Base-by-base conservation (phyloP, 1,284 basidiomycete genomes). In the Marasmius tenuissimus region DNA sequence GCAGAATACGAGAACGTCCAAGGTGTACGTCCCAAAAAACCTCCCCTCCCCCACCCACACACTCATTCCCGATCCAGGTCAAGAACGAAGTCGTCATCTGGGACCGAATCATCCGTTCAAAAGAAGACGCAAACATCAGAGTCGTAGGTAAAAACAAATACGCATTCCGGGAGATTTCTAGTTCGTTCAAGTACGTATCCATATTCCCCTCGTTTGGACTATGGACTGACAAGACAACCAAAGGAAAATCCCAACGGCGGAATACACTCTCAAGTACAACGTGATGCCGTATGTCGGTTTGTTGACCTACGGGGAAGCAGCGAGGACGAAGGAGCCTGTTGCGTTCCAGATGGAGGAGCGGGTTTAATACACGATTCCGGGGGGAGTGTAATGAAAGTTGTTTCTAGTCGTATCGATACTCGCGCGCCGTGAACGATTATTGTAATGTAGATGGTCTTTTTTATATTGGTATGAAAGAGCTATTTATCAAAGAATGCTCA, bases 211-310 rank as follows among this genome's bases (percentile, higher is more conserved):
- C 11, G 48, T 34, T 59, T 22, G 53, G 18, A 49, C 52, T 38
- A 54, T 56, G 66, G 61, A 65, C 60, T 48, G 14, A 35, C 22
- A 58, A 35, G 10, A 34, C 22, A 37, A 42, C 40, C 6, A 2
- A 55, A 93, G 92, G 71, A 83, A 87, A 68, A 80, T 83, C 42
- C 77, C 83, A 11, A 80, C 89, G 14, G 88, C 88, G 5, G 77
- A 85, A 61, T 96, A 94, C 72, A 79, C 84, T 0, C 81, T 97
- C 52, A 91, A 91, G 71, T 97, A 95, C 78, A 96, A 96, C 69
- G 73, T 94, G 33, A 96, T 96, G 93, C 94, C 94, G 12, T 88
- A 91, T 69, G 91, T 96, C 14, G 94, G 94, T 6, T 66, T 86
- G 42, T 80, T 97, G 51, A 88, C 84, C 4, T 91, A 88, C 60